phyloP scores from a whole-genome alignment of 1,139 yeast genomes.

The Saccharomyces pastorianus region DNA sequence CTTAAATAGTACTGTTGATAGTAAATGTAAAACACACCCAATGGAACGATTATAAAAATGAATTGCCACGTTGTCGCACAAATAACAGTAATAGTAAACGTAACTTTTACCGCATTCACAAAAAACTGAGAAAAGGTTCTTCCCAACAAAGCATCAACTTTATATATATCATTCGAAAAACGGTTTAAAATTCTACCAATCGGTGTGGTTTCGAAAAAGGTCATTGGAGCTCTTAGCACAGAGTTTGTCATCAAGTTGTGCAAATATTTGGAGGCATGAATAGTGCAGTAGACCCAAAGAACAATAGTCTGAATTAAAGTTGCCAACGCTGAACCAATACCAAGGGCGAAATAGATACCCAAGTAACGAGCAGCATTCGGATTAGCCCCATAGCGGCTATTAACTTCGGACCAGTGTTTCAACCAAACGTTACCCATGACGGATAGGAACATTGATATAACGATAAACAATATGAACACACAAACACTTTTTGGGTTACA shows the following conservation, averaged over 20 bases:
- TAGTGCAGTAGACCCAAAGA: constrained; percentile 78
- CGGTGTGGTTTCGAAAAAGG: constrained; percentile 95
- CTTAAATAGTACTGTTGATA: constrained; percentile 85
- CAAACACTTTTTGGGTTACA: constrained; percentile 69
- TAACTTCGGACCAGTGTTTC: constrained; percentile 94
- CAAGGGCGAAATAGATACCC: constrained; percentile 70
- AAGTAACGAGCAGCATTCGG: constrained; percentile 64
- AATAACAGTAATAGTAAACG: constrained; percentile 72
- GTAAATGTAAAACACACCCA: constrained; percentile 62
- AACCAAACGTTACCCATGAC: constrained; percentile 79
- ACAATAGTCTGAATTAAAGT: constrained; percentile 59
- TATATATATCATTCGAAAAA: constrained; percentile 88
- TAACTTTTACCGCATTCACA: constrained; percentile 59
- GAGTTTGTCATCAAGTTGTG: constrained; percentile 74
- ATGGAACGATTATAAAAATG: constrained; percentile 59
- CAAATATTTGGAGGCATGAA: constrained; percentile 69
- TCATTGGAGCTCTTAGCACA: constrained; percentile 91
- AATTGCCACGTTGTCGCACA: constrained; percentile 86
- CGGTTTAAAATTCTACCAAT: constrained; percentile 89
- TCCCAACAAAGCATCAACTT: constrained; percentile 80
- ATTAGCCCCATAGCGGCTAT: constrained; percentile 58
- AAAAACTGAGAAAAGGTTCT: constrained; percentile 81
- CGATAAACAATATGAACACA: constrained; percentile 44
- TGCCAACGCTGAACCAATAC: constrained; percentile 57
- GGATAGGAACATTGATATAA: constrained; percentile 52